These are phyloP conservation scores for Filosporella fistucella DNA, from an alignment of 495 filamentous ascomycete species.

Conservation along the genomic window DNA sequence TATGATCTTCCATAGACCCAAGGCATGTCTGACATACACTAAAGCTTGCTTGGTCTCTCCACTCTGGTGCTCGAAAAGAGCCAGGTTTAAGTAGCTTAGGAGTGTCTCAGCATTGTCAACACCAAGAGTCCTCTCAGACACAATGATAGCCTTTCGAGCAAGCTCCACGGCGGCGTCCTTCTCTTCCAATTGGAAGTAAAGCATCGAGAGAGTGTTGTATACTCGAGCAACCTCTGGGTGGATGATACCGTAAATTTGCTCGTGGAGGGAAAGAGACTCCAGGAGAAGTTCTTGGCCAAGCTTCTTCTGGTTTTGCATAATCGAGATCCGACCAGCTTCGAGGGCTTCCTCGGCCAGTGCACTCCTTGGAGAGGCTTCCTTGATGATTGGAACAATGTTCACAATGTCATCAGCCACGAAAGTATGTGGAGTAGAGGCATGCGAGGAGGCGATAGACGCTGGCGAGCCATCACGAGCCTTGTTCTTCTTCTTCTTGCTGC, in stretches of 20 bases:
- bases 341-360: slow-evolving; percentile 91
- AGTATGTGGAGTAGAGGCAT: slow-evolving; percentile 44
- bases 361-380: slow-evolving; percentile 86
- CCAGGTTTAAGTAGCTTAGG: slow-evolving; percentile 90
- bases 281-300: slow-evolving; percentile 93
- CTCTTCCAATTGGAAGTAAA: slow-evolving; percentile 94
- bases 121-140: slow-evolving; percentile 90
- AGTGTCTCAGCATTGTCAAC: slow-evolving; percentile 92
- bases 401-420: slow-evolving; percentile 83
- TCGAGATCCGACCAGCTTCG: slow-evolving; percentile 90
- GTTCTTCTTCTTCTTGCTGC: slow-evolving; percentile 72
- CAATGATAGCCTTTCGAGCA: slow-evolving; percentile 92
- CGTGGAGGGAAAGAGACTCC: slow-evolving; percentile 92
- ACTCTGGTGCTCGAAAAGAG: slow-evolving; percentile 88
- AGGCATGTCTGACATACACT: slow-evolving; percentile 82
- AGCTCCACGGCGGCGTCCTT: slow-evolving; percentile 93
- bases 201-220: slow-evolving; percentile 90
- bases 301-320: slow-evolving; percentile 92
- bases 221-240: slow-evolving; percentile 95
- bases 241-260: slow-evolving; percentile 97
- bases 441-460: slow-evolving; percentile 31
- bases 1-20: slow-evolving; percentile 95
- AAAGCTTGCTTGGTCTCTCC: slow-evolving; percentile 83
- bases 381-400: slow-evolving; percentile 88
- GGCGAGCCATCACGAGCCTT: slow-evolving; percentile 48